These are phyloP conservation scores for Trichocladium uniseriatum DNA, from an alignment of 495 filamentous ascomycete species.

Conservation along the genomic window DNA sequence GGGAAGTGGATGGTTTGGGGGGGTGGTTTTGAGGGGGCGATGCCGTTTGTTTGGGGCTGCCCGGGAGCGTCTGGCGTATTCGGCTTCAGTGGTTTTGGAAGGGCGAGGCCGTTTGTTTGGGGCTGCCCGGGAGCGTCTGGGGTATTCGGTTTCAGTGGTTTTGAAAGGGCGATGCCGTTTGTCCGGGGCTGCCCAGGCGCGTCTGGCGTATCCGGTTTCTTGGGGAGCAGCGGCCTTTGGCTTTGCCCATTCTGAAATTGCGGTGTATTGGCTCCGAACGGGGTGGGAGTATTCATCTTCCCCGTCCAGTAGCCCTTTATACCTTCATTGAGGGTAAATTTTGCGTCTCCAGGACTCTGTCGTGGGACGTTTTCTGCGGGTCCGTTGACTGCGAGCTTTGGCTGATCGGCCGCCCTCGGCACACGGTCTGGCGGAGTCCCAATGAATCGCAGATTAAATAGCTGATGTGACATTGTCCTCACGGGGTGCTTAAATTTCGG, in stretches of 20 bases:
- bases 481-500: not conserved
- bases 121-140: not conserved
- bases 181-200: not conserved
- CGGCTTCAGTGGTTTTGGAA: not conserved
- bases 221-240: too few relatives aligned
- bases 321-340: not conserved
- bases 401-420: not conserved
- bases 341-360: not conserved
- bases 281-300: not conserved
- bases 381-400: not conserved
- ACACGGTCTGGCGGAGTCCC: not conserved
- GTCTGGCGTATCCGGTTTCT: not conserved
- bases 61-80: not conserved
- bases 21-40: not conserved
- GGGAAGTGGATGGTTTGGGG: not conserved
- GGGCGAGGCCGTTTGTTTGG: not conserved
- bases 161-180: not conserved
- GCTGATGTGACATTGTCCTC: not conserved
- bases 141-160: not conserved
- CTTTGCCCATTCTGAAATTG: not conserved
- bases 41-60: not conserved
- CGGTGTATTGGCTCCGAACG: not conserved
- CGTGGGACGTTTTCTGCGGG: not conserved
- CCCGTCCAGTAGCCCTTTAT: not conserved
- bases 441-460: slow-evolving; percentile 3